Conservation (phyloP, 1,284 basidiomycete genomes). For the Peniophora sp. region DNA sequence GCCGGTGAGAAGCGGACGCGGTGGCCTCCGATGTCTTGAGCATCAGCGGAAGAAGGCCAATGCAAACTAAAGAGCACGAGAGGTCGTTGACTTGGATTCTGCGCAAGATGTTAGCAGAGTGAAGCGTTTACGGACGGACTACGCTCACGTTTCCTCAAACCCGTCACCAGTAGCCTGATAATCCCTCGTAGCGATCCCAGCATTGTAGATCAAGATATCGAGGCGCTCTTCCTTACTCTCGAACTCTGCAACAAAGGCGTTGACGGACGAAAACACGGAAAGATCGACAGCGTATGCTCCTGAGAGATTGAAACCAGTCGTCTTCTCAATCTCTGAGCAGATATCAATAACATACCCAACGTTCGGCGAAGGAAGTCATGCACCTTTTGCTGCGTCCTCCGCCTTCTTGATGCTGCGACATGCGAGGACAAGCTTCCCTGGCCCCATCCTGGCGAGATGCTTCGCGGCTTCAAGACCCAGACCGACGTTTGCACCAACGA, state of each 20-base stretch:
- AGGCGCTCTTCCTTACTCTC: constrained; percentile 17
- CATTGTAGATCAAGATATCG: constrained; percentile 24
- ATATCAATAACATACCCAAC: background rate
- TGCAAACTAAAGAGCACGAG: constrained; percentile 26
- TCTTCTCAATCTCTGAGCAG: background rate
- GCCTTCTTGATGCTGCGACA: constrained; percentile 17
- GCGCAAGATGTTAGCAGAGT: background rate
- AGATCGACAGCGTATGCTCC: constrained; percentile 21
- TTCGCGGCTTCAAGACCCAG: constrained; percentile 24
- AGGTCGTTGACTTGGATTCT: constrained; percentile 38
- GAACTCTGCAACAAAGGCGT: constrained; percentile 19
- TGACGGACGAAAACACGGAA: constrained; percentile 16
- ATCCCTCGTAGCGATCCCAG: constrained; percentile 12
- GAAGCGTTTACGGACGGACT: too few relatives aligned
- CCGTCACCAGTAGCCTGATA: constrained; percentile 18
- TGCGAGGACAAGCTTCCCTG: constrained; percentile 20
- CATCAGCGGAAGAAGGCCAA: constrained; percentile 34
- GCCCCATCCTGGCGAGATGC: constrained; percentile 18
- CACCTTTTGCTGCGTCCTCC: constrained; percentile 15
- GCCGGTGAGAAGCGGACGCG: constrained; percentile 6
- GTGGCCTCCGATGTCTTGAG: constrained; percentile 21
- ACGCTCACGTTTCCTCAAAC: constrained; percentile 20
- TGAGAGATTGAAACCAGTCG: constrained; percentile 14
- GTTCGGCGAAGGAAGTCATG: background rate
- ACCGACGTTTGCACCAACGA: constrained; percentile 25